Base-by-base conservation (phyloP, 1,284 basidiomycete species). In the Omphalotus olearius region DNA sequence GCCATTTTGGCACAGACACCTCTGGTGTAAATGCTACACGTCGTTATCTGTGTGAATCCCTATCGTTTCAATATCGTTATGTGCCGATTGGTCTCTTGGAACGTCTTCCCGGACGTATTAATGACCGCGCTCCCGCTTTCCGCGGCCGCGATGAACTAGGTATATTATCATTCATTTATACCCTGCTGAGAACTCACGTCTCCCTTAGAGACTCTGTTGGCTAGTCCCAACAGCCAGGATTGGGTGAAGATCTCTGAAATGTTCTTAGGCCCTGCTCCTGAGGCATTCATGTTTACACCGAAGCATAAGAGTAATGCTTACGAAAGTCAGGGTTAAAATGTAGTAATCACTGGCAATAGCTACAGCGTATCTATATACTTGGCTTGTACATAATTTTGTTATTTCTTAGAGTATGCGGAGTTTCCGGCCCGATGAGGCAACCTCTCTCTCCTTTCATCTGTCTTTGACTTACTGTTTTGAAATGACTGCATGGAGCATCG, bases 191-290 rank as follows among this genome's bases (percentile, higher is more conserved):
- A 28, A 9, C 30, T 41, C 26, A 51, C 26, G 35, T 47, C 53
- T 28, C 25, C 30, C 30, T 14, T 61, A 88, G 91, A 95, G 74
- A 93, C 92, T 1, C 70, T 98, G 7, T 72, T 98, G 6, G 83
- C 91, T 0, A 93, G 89, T 62, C 76, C 80, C 1, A 83, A 89
- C 62, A 85, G 87, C 56, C 74, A 79, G n/a, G 93, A 98, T 66
- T 99, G 96, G 96, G 88, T 98, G 48, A 92, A 85, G 69, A 85
- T 99, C 30, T 90, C 89, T 0, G 93, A 97, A 67, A 95, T 98
- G 91, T 98, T 80, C 75, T 88, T 79, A 35, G 76, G 76, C 4
- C 73, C 73, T 52, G 69, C 71, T 3, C 76, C 75, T 4, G 72
- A 73, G 53, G 62, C 67, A 2, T 78, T 74, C 73, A 62, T 58